Conservation (phyloP, 345 rosid species). For the Garcia nutans region DNA sequence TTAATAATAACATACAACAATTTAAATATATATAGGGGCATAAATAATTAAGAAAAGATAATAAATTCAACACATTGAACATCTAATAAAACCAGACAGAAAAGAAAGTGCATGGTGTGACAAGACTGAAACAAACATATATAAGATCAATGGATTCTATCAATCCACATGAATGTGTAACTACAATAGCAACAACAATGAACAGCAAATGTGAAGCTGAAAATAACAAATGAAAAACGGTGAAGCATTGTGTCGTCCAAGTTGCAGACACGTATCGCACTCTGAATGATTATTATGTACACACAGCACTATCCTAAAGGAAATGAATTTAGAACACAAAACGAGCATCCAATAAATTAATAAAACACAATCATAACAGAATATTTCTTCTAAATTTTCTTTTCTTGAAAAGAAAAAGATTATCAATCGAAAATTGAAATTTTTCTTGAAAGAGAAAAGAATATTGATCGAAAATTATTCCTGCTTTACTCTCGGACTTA, state of each 20-base stretch:
- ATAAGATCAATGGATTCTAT: background rate
- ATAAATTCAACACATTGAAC: no score
- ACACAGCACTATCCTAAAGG: conserved; percentile 7
- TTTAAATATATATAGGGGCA: no score
- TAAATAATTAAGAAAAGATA: no score
- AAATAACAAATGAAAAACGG: conserved; percentile 1
- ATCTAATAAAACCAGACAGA: no score
- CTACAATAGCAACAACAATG: background rate
- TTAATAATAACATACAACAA: no score
- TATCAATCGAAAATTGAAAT: background rate
- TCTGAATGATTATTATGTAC: conserved; percentile 19
- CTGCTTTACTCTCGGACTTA: background rate
- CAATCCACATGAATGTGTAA: background rate
- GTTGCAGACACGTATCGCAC: conserved; percentile 18
- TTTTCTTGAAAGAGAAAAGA: background rate
- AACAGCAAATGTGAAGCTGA: background rate
- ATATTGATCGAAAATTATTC: background rate
- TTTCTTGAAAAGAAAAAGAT: background rate
- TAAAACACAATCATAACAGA: conserved; percentile 8
- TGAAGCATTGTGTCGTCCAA: conserved; percentile 12
- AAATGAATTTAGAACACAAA: conserved; percentile 29
- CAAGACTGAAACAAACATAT: background rate
- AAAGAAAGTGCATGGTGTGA: background rate
- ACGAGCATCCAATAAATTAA: conserved; percentile 8
- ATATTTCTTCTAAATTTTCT: background rate